Conservation (phyloP, 2,329 filamentous ascomycete species). For the Ophiostoma quercus region DNA sequence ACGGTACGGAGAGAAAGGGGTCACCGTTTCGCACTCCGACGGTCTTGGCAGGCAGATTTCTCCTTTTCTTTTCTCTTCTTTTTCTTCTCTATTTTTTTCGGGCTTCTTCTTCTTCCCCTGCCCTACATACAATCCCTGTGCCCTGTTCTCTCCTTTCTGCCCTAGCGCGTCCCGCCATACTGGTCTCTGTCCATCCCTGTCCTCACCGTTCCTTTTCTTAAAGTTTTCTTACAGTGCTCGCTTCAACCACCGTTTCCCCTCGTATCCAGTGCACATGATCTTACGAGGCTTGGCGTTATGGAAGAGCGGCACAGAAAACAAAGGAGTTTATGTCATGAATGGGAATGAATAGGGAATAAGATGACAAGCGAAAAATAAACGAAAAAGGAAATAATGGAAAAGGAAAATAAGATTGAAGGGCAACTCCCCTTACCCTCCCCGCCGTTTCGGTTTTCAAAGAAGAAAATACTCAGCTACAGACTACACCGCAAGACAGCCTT, state of each 20-base stretch:
- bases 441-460: neutral
- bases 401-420: neutral
- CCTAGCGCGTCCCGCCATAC: constrained; percentile 13
- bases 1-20: neutral
- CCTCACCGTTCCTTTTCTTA: neutral
- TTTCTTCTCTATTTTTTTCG: neutral
- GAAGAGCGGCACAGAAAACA: constrained; percentile 10
- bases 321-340: neutral
- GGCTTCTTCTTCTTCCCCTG: neutral
- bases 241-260: neutral
- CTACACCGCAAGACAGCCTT: too few species aligned
- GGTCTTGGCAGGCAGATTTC: neutral
- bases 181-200: constrained; percentile 8
- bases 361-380: neutral
- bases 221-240: too few species aligned
- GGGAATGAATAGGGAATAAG: neutral
- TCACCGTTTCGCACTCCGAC: neutral
- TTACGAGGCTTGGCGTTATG: neutral
- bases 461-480: too few species aligned
- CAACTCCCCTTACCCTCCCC: constrained; percentile 15
- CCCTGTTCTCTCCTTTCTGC: neutral
- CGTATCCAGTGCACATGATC: neutral
- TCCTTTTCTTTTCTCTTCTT: neutral
- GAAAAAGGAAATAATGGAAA: too few species aligned
- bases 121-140: neutral